phyloP scores from a whole-genome alignment of 2,329 filamentous ascomycete species.

The Allantophomopsis cytisporea region DNA sequence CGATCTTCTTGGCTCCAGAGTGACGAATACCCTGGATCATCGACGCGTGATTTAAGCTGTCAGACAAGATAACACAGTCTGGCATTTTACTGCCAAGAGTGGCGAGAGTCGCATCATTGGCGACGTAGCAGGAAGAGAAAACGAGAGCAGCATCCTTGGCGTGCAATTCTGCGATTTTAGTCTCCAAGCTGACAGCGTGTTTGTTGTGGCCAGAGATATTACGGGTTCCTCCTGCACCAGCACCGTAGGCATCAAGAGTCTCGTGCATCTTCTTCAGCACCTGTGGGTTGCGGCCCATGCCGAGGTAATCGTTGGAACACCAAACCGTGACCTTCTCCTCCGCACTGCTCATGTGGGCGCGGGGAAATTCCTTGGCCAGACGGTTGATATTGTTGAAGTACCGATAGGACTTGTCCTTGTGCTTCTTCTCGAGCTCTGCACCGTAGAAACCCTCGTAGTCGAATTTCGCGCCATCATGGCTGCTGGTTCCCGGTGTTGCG shows the following conservation, averaged over 20 bases:
- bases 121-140: constrained; percentile 96
- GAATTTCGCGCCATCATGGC: constrained; percentile 44
- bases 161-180: constrained; percentile 73
- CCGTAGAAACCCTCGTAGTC: constrained; percentile 87
- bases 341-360: constrained; percentile 74
- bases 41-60: constrained; percentile 93
- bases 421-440: constrained; percentile 89
- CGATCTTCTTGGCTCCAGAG: constrained; percentile 91
- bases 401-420: constrained; percentile 98
- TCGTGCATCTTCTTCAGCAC: constrained; percentile 90
- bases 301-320: constrained; percentile 98
- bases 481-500: constrained; percentile 5
- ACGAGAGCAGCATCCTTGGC: constrained; percentile 86
- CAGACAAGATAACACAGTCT: constrained; percentile 93
- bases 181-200: constrained; percentile 78
- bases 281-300: constrained; percentile 84
- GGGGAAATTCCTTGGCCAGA: constrained; percentile 88
- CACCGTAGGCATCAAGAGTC: constrained; percentile 87
- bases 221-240: constrained; percentile 86
- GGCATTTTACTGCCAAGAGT: constrained; percentile 95
- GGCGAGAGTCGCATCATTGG: constrained; percentile 91
- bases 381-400: constrained; percentile 99
- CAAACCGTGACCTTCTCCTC: constrained; percentile 90
- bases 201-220: constrained; percentile 98
- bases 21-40: constrained; percentile 99